A percentile compares a stretch with the other conserved stretches of the same genome.
Evolutionary conservation across 345 rosid species (phyloP).

Genomic region (Alliaria petiolata): DNA sequence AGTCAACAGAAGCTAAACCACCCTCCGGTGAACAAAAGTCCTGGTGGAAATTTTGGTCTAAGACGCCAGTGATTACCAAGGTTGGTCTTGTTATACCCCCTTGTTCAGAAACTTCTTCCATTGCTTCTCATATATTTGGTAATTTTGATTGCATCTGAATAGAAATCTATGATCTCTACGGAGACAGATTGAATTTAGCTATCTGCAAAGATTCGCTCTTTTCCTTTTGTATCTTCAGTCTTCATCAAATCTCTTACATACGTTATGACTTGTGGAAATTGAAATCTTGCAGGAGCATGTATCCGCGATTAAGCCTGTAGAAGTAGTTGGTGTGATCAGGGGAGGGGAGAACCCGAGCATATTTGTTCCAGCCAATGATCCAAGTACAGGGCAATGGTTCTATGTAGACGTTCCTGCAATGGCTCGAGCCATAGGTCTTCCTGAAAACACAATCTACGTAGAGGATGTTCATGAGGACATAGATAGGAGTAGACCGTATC

Average conservation of each 20-base stretch:
- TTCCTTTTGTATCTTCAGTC: neutral
- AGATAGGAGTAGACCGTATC: slow-evolving; percentile 74
- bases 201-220: neutral
- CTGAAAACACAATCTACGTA: slow-evolving; percentile 61
- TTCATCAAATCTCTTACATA: neutral
- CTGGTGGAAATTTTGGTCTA: slow-evolving; percentile 78
- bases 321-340: slow-evolving; percentile 85
- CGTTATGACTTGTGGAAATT: slow-evolving; percentile 10
- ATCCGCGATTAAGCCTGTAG: slow-evolving; percentile 40
- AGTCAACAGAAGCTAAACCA: slow-evolving; percentile 36
- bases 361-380: slow-evolving; percentile 89
- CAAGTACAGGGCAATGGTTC: slow-evolving; percentile 79
- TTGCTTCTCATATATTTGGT: neutral
- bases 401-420: slow-evolving; percentile 78
- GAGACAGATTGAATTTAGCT: neutral
- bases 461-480: slow-evolving; percentile 73
- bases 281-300: slow-evolving; percentile 38
- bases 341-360: slow-evolving; percentile 91
- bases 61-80: slow-evolving; percentile 44
- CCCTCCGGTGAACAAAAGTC: slow-evolving; percentile 28
- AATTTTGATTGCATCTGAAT: neutral
- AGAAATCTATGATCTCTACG: slow-evolving; percentile 1
- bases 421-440: slow-evolving; percentile 63
- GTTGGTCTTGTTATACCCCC: slow-evolving; percentile 34
- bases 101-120: slow-evolving; percentile 11